Evolutionary conservation across 805 yeast genomes (phyloP).

Genomic region (Zygoascus biomembranicola): DNA sequence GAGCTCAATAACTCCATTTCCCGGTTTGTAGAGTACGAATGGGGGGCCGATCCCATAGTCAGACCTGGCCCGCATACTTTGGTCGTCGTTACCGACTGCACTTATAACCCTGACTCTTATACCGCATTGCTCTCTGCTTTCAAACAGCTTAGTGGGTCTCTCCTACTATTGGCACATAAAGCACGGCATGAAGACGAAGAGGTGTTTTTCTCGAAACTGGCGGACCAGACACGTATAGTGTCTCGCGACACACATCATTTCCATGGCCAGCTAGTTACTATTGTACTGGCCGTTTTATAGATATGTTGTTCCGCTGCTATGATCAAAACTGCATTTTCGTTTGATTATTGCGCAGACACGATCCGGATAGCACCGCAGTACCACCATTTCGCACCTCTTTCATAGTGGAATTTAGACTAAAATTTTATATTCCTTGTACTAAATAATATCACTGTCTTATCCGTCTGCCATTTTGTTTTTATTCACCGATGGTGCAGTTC

Average conservation of each 20-base stretch:
- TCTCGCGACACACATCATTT: constrained; percentile 3
- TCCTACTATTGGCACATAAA: constrained; percentile 29
- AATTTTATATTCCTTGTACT: too few relatives aligned
- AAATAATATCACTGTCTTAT: too few relatives aligned
- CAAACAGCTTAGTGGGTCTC: constrained; percentile 9
- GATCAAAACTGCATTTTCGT: too few relatives aligned
- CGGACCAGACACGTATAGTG: not conserved
- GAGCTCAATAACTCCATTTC: constrained; percentile 16
- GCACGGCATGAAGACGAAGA: constrained; percentile 20
- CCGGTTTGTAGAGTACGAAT: constrained; percentile 30
- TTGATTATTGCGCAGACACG: too few relatives aligned
- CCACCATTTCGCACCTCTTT: too few relatives aligned
- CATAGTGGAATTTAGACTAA: too few relatives aligned
- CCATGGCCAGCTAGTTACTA: constrained; percentile 7
- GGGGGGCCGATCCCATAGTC: constrained; percentile 25
- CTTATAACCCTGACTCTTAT: constrained; percentile 35
- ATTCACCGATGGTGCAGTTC: too few relatives aligned
- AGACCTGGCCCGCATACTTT: constrained; percentile 23
- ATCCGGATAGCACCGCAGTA: too few relatives aligned
- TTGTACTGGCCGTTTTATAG: constrained; percentile 2
- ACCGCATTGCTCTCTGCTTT: constrained; percentile 23
- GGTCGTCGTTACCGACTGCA: constrained; percentile 35
- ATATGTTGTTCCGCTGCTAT: too few relatives aligned
- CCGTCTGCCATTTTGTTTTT: too few relatives aligned
- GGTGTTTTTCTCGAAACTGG: constrained; percentile 14